Percentiles rank a stretch among this genome's conserved stretches.
These are phyloP conservation scores for Trichoderma koningii DNA, from an alignment of 2,329 filamentous ascomycete species.

Conservation along the genomic window DNA sequence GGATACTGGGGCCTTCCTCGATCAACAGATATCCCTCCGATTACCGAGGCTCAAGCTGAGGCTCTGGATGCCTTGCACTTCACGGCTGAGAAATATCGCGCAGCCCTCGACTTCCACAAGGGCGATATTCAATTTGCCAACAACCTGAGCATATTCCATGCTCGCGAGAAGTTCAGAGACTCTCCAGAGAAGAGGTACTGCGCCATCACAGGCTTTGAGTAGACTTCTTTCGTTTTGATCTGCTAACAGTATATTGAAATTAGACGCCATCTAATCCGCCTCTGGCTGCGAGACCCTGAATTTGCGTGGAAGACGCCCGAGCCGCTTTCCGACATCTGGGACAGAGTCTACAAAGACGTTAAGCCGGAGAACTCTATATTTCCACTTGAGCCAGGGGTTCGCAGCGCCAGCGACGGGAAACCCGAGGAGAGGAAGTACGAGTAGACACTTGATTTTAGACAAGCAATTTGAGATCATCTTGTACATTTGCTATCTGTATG, in stretches of 20 bases:
- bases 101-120: constrained; percentile 49
- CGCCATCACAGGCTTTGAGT: too few relatives aligned
- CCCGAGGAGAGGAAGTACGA: not conserved
- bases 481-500: not conserved
- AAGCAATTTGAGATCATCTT: too few relatives aligned
- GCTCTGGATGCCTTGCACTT: constrained; percentile 56
- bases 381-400: constrained; percentile 52
- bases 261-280: constrained; percentile 50
- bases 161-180: constrained; percentile 52
- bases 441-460: not conserved
- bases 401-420: constrained; percentile 12
- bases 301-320: constrained; percentile 52
- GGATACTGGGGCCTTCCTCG: constrained; percentile 58
- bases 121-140: constrained; percentile 59
- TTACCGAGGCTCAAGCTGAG: constrained; percentile 56
- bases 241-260: not conserved
- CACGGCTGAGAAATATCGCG: constrained; percentile 49
- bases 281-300: constrained; percentile 55
- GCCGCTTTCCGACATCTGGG: constrained; percentile 51
- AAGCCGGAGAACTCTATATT: constrained; percentile 56
- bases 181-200: constrained; percentile 48
- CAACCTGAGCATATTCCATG: constrained; percentile 57
- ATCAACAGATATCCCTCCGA: constrained; percentile 56
- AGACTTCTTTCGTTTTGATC: constrained; percentile 27
- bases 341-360: constrained; percentile 55